Base-by-base conservation (phyloP, 768 basidiomycete species). In the Suillus decipiens region DNA sequence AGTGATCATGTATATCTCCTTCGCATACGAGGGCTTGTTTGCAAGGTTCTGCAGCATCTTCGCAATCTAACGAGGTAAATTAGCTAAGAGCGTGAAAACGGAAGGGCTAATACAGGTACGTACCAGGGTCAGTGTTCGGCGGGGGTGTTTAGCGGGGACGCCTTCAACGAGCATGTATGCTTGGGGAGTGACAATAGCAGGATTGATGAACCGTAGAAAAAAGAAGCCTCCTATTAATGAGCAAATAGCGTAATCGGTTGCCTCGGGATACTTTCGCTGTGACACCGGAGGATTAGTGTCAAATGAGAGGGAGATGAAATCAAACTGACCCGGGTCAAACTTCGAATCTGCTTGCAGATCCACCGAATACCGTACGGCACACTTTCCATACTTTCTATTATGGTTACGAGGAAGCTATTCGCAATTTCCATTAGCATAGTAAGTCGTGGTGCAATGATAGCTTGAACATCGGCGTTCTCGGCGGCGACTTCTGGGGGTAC, bases 391-490 rank as follows among this genome's bases (percentile, higher is more conserved):
- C 93, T 95, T 66, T 98, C 96, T 70, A 99, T 99, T 72, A 99
- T 99, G 10, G 97, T 99, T 39, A 94, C 82, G 63, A 99, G 81
- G 80, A 99, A 99, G 71, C 91, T 93, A 71, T 99, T 99, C 55
- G 97, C 97, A 64, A 99, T 99, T 75, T 99, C 97, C 95, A 99
- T 99, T 66, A 99, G 83, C 97, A 99, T 99, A 3, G 95, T 96
- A 56, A 99, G 79, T 28, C 97, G 88, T 17, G 97, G 97, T 8
- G 94, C 93, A 70, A 99, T 98, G 78, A 99, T 97, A 56, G 95
- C 94, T 73, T 98, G 96, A 24, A 99, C 97, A 74, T 99, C 97
- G 3, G 86, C 78, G 72, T 99, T 98, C 67, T 93, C 92, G 10
- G 94, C 87, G 3, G 97, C 97, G n/a, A 90, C 81, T 76, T 99